Evolutionary conservation across 2,329 filamentous ascomycete genomes (phyloP), one percentile per base, ranked within the genome.

Genomic region (Aspergillus brunneoviolaceus): DNA sequence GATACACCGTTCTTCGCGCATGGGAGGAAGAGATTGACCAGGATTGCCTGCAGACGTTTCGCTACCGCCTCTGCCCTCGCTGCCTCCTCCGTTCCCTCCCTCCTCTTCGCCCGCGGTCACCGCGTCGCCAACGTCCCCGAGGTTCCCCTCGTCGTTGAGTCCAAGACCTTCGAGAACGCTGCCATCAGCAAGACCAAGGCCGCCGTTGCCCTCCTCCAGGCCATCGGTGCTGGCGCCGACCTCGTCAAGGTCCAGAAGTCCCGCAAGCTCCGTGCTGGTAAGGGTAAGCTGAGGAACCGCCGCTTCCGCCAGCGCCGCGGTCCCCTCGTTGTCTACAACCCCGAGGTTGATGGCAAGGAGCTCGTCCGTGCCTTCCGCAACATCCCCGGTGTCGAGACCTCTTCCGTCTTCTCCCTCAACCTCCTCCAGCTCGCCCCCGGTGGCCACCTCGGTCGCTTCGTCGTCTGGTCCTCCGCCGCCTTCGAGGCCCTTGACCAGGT

Each of bases 381-480:
- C 89, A 90, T 99, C 77, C 88, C 95, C 76, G 95, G 95, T 84
- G 93, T 98, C 71, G 95, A 99, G 90, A 96, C 92, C 70, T 93
- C 86, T 77, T 89, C 93, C 72, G 93, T 97, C 81, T 93, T 89
- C 83, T 85, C 92, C 69, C 88, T 99, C 76, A 97, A 98, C 88
- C 93, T 98, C 76, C 92, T 99, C 80, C 95, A 99, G 87, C 92
- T 99, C 79, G 95, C 95, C 70, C 95, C 95, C 72, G 95, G 95
- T 87, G 96, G 95, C 76, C 95, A 99, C 85, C 91, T 99, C 73
- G 95, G 95, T 74, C 95, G 95, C 77, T 99, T 99, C 88, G 87
- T 99, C 81, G 87, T 99, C 87, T 99, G 95, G 95, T 95, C 95
- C 74, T 99, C 96, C 57, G 86, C 91, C 69, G 95, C 95, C 68